Percentiles rank a stretch among this genome's conserved stretches.
Evolutionary conservation across 768 basidiomycete species (phyloP).

Genomic region (Lentinula raphanica): DNA sequence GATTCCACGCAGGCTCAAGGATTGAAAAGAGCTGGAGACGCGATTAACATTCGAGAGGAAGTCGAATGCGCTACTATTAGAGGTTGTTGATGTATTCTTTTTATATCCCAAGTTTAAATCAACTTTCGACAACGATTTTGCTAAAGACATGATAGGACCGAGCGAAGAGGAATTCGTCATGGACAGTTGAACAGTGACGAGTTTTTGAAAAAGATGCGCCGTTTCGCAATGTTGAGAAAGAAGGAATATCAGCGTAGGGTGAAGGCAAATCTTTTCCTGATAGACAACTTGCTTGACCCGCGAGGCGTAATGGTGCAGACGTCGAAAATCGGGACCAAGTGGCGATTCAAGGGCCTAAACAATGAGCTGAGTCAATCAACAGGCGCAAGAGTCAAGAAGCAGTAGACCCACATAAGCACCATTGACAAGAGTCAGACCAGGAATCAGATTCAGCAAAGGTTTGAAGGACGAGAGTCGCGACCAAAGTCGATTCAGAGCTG

Average conservation of each 20-base stretch:
- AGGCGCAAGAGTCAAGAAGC: background rate
- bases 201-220: conserved; percentile 18
- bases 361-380: background rate
- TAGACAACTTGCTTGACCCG: conserved; percentile 33
- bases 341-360: background rate
- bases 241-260: conserved; percentile 19
- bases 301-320: conserved; percentile 28
- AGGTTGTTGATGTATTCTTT: conserved; percentile 10
- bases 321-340: conserved; percentile 15
- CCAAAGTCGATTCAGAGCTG: conserved; percentile 45
- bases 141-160: conserved; percentile 28
- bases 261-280: conserved; percentile 20
- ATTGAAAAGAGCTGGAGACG: conserved; percentile 26
- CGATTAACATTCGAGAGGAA: conserved; percentile 24
- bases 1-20: conserved; percentile 35
- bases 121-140: conserved; percentile 23
- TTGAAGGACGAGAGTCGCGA: conserved; percentile 31
- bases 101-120: conserved; percentile 38
- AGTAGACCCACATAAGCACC: conserved; percentile 25
- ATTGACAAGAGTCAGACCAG: conserved; percentile 20
- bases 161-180: conserved; percentile 18
- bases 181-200: conserved; percentile 26
- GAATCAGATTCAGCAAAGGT: conserved; percentile 37
- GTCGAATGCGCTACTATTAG: conserved; percentile 16
- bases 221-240: conserved; percentile 10